Evolutionary conservation across 2,329 filamentous ascomycete genomes (phyloP).

Genomic region (Trichophaea hybrida): DNA sequence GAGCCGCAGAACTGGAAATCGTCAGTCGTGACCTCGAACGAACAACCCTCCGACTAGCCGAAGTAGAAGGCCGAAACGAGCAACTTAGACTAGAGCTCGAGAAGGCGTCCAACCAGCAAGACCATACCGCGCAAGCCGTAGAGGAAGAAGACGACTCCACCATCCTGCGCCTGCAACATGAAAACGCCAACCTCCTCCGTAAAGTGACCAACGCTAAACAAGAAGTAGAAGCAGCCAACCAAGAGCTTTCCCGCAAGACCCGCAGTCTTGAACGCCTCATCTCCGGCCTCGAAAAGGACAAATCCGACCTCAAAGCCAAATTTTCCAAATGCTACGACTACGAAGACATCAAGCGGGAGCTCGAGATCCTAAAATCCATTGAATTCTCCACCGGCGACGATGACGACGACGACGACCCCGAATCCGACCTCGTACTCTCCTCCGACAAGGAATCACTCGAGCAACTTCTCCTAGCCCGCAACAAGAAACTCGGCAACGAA

Average conservation of each 20-base stretch:
- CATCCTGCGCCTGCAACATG: conserved; percentile 75
- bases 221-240: conserved; percentile 68
- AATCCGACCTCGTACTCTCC: conserved; percentile 19
- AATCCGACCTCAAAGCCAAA: conserved; percentile 63
- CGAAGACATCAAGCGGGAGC: conserved; percentile 86
- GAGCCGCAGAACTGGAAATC: conserved; percentile 72
- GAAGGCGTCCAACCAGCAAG: conserved; percentile 53
- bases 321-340: conserved; percentile 87
- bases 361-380: conserved; percentile 94
- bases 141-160: conserved; percentile 75
- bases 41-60: conserved; percentile 70
- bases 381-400: conserved; percentile 89
- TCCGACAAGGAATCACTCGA: conserved; percentile 69
- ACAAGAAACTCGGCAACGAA: conserved; percentile 93
- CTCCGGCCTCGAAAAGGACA: conserved; percentile 59
- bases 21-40: conserved; percentile 82
- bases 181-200: conserved; percentile 81
- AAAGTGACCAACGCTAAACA: conserved; percentile 73
- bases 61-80: conserved; percentile 88
- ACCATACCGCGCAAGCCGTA: conserved; percentile 27
- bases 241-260: conserved; percentile 59
- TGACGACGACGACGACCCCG: conserved; percentile 37
- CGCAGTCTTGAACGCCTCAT: conserved; percentile 69
- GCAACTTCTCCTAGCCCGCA: conserved; percentile 76
- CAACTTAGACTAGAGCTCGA: conserved; percentile 81